These are phyloP conservation scores for Taphrina communis DNA, from an alignment of 1,139 yeast genomes.

Conservation along the genomic window DNA sequence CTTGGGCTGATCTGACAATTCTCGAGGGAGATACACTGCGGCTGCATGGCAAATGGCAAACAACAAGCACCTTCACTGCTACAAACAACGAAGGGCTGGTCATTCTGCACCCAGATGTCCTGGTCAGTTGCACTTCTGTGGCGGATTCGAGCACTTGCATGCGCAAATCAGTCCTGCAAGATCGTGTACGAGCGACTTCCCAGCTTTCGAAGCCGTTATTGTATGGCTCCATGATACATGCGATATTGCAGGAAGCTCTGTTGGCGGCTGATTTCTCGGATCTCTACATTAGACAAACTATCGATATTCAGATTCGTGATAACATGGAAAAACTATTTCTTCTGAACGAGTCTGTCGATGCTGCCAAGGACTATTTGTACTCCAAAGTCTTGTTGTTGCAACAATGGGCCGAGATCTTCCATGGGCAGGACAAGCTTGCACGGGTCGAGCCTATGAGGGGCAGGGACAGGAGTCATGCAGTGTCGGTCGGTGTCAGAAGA, in stretches of 20 bases:
- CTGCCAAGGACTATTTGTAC: constrained; percentile 58
- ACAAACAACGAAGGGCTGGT: constrained; percentile 53
- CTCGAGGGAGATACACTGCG: constrained; percentile 15
- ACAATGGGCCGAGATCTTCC: constrained; percentile 65
- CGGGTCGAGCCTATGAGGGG: constrained; percentile 30
- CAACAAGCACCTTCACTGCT: constrained; percentile 9
- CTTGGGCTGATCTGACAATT: constrained; percentile 20
- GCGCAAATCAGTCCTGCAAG: constrained; percentile 68
- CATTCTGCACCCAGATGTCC: constrained; percentile 80
- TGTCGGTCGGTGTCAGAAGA: constrained; percentile 58
- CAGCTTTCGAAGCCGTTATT: constrained; percentile 66
- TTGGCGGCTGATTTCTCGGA: constrained; percentile 55
- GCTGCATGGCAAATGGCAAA: constrained; percentile 26
- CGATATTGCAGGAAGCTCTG: constrained; percentile 73
- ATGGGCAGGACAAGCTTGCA: constrained; percentile 47
- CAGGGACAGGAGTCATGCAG: constrained; percentile 32
- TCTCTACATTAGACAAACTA: constrained; percentile 56
- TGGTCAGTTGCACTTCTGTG: constrained; percentile 80
- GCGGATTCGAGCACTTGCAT: constrained; percentile 78
- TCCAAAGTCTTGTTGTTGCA: constrained; percentile 65
- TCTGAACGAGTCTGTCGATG: constrained; percentile 60
- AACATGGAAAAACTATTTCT: constrained; percentile 63
- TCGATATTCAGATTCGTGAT: constrained; percentile 57
- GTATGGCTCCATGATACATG: constrained; percentile 80
- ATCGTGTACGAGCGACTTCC: constrained; percentile 63